phyloP scores from a whole-genome alignment of 2,329 filamentous ascomycete species.

The Ophiosphaerella korrae region DNA sequence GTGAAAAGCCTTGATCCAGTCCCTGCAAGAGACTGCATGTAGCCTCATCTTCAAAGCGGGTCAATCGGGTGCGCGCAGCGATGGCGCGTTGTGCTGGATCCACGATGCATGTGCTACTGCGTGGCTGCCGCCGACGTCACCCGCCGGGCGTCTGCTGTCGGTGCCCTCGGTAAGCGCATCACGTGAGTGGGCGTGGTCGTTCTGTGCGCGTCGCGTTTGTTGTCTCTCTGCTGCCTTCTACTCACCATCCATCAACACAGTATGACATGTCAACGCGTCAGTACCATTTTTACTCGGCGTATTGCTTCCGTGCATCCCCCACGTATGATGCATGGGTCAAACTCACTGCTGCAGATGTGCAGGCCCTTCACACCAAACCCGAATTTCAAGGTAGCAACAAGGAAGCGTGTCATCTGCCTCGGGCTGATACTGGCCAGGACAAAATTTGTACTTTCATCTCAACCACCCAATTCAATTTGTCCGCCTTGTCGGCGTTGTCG shows the following conservation, averaged over 20 bases:
- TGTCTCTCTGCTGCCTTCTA: slow-evolving; percentile 4
- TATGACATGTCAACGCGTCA: slow-evolving; percentile 40
- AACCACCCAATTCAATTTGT: slow-evolving; percentile 59
- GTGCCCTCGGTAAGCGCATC: slow-evolving; percentile 3
- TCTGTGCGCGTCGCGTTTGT: slow-evolving; percentile 20
- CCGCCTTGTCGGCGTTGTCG: slow-evolving; percentile 52
- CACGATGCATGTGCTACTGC: slow-evolving; percentile 15
- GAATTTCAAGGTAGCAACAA: slow-evolving; percentile 57
- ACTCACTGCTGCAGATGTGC: slow-evolving; percentile 61
- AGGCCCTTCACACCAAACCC: slow-evolving; percentile 53
- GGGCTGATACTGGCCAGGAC: slow-evolving; percentile 47
- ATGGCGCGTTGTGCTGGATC: slow-evolving; percentile 17
- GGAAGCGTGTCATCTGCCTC: neutral
- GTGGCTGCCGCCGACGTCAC: slow-evolving; percentile 14
- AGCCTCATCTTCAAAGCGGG: slow-evolving; percentile 28
- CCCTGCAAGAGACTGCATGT: slow-evolving; percentile 17
- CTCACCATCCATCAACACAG: slow-evolving; percentile 25
- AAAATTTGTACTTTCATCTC: slow-evolving; percentile 61
- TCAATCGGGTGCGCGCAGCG: slow-evolving; percentile 26
- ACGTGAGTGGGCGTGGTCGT: slow-evolving; percentile 18
- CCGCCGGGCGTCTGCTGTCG: no score
- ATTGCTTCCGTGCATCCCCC: slow-evolving; percentile 64
- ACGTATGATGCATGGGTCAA: slow-evolving; percentile 69
- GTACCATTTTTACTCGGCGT: slow-evolving; percentile 59
- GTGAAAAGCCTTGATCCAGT: slow-evolving; percentile 30